Conservation (phyloP, 1,284 basidiomycete species). For the Leccinum pachyderme region DNA sequence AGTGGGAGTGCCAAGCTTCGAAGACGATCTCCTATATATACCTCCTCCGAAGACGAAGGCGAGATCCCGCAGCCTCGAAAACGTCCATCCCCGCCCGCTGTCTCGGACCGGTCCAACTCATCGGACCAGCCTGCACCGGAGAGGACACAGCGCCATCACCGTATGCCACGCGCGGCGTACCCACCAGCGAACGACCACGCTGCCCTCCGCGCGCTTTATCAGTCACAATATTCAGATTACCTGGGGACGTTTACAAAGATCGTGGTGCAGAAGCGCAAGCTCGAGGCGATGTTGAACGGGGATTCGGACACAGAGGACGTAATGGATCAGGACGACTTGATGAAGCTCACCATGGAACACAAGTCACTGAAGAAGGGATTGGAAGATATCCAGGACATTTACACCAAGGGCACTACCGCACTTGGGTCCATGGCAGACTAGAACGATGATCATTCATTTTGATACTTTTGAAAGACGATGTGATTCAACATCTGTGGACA, state of each 20-base stretch:
- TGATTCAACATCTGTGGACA: neutral
- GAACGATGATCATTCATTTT: neutral
- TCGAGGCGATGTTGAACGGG: slow-evolving; percentile 39
- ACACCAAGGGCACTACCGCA: slow-evolving; percentile 17
- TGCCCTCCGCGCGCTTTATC: slow-evolving; percentile 51
- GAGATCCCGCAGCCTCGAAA: slow-evolving; percentile 31
- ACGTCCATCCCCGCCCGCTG: slow-evolving; percentile 25
- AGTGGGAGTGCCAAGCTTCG: slow-evolving; percentile 33
- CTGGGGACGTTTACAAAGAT: slow-evolving; percentile 45
- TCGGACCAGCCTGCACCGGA: slow-evolving; percentile 26
- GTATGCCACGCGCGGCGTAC: slow-evolving; percentile 25
- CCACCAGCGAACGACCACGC: slow-evolving; percentile 49
- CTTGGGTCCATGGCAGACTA: slow-evolving; percentile 12
- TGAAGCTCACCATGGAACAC: slow-evolving; percentile 43
- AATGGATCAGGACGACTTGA: slow-evolving; percentile 52
- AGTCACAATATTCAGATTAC: slow-evolving; percentile 49
- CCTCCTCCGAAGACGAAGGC: slow-evolving; percentile 61
- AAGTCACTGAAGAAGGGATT: slow-evolving; percentile 46
- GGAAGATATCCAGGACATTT: slow-evolving; percentile 43
- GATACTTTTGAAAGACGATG: neutral
- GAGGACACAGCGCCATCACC: slow-evolving; percentile 18
- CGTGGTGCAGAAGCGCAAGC: slow-evolving; percentile 46
- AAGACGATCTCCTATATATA: slow-evolving; percentile 52
- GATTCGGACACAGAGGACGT: slow-evolving; percentile 42
- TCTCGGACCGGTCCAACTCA: slow-evolving; percentile 30